Evolutionary conservation across 2,329 filamentous ascomycete genomes (phyloP).

Genomic region (Colletotrichum falcatum): DNA sequence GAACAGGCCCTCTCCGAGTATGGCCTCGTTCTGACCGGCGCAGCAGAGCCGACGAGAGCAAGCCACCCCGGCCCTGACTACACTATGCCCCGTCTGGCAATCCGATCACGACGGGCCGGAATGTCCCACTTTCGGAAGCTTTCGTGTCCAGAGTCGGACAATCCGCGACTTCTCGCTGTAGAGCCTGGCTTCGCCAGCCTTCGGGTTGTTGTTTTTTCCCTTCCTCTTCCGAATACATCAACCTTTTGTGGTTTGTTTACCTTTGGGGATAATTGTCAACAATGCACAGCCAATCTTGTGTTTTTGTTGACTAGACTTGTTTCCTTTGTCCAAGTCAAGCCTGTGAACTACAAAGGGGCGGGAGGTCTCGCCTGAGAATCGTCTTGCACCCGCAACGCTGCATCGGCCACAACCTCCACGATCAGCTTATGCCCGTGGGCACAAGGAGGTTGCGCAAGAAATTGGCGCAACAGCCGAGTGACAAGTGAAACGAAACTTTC

Average conservation of each 20-base stretch:
- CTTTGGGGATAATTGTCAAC: not conserved
- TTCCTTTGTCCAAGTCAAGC: not conserved
- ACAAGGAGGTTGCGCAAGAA: not conserved
- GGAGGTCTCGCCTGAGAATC: not conserved
- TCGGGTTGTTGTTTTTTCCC: too few relatives aligned
- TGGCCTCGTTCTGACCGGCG: not conserved
- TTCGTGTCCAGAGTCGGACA: not conserved
- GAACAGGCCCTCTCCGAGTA: not conserved
- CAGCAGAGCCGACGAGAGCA: not conserved
- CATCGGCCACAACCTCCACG: too few relatives aligned
- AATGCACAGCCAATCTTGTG: not conserved
- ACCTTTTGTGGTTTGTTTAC: not conserved
- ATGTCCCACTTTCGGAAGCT: not conserved
- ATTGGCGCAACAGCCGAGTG: too few relatives aligned
- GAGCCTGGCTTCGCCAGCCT: not conserved
- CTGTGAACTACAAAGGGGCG: not conserved
- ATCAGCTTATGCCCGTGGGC: not conserved
- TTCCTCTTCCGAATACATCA: not conserved
- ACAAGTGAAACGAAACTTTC: too few relatives aligned
- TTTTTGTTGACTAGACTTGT: not conserved
- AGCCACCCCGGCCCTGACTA: conserved; percentile 31
- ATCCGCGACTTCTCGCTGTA: not conserved
- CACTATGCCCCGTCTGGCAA: too few relatives aligned
- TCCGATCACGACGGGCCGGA: not conserved
- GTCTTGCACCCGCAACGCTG: not conserved